These are phyloP conservation scores for Fusarium veterinarium DNA, from an alignment of 2,329 filamentous ascomycete genomes.

Conservation along the genomic window DNA sequence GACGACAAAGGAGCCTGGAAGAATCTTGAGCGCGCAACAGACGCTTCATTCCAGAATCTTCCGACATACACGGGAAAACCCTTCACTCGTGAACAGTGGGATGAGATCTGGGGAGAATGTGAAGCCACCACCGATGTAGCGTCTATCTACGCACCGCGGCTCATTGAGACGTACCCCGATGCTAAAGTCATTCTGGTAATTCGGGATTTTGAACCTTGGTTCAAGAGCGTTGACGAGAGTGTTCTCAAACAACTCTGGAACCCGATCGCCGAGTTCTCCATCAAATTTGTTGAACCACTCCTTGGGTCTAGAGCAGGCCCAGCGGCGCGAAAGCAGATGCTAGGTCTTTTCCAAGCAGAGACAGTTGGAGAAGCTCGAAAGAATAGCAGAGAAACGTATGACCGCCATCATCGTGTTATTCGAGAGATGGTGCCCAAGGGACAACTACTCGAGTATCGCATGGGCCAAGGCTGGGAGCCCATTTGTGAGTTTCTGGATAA, in stretches of 20 bases:
- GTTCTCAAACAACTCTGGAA: constrained; percentile 43
- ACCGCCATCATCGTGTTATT: constrained; percentile 46
- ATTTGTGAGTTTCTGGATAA: constrained; percentile 52
- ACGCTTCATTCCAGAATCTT: constrained; percentile 45
- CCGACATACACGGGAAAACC: constrained; percentile 44
- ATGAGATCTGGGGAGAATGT: constrained; percentile 46
- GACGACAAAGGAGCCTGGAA: constrained; percentile 40
- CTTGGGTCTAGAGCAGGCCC: constrained; percentile 47
- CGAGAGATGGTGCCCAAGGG: constrained; percentile 42
- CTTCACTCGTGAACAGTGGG: constrained; percentile 48
- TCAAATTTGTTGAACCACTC: constrained; percentile 44
- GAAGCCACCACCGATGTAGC: constrained; percentile 49
- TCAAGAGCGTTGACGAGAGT: constrained; percentile 47
- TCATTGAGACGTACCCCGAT: constrained; percentile 48
- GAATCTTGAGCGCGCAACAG: constrained; percentile 44
- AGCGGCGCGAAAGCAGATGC: constrained; percentile 42
- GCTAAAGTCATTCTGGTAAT: constrained; percentile 50
- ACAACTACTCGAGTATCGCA: constrained; percentile 47
- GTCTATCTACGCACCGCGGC: constrained; percentile 41
- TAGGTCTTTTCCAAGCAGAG: constrained; percentile 45
- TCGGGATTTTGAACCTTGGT: constrained; percentile 49
- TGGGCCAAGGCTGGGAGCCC: constrained; percentile 52
- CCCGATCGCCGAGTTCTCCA: constrained; percentile 25
- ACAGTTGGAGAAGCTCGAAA: constrained; percentile 37
- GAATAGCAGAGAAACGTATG: constrained; percentile 42